Percentiles rank a stretch among this genome's conserved stretches.
Conservation (phyloP, 345 rosid genomes). For the Bruguiera parviflora region DNA sequence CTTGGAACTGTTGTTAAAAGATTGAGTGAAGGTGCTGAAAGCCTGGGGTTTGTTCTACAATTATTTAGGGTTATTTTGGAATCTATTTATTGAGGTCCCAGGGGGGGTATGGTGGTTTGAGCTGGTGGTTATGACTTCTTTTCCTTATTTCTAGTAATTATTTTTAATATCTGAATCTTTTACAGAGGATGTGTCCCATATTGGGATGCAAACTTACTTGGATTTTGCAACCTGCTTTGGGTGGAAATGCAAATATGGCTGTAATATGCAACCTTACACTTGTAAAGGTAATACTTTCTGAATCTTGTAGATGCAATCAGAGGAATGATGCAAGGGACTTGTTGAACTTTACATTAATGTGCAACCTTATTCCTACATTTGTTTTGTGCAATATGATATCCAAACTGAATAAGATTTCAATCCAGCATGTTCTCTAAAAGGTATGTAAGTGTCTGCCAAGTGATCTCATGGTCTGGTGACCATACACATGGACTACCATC, state of each 20-base stretch:
- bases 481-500: no score
- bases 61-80: not conserved
- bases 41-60: constrained; percentile 60
- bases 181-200: constrained; percentile 80
- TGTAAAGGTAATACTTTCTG: constrained; percentile 64
- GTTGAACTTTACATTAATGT: not conserved
- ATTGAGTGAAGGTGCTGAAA: constrained; percentile 92
- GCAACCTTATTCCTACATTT: not conserved
- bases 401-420: not conserved
- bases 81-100: no score
- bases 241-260: constrained; percentile 89
- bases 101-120: not conserved
- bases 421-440: no score
- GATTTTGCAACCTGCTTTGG: constrained; percentile 78
- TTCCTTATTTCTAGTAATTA: not conserved
- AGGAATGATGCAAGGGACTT: no score
- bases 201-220: constrained; percentile 83
- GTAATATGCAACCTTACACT: constrained; percentile 91
- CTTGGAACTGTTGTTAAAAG: constrained; percentile 93
- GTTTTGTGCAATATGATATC: not conserved
- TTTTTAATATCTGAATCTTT: constrained; percentile 12
- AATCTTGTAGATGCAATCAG: not conserved
- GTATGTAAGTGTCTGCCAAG: no score
- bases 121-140: no score
- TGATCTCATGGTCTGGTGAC: no score